Percentiles rank a stretch among this genome's conserved stretches.
phyloP scores from a whole-genome alignment of 2,329 filamentous ascomycete species.

The Pseudonectria foliicola region DNA sequence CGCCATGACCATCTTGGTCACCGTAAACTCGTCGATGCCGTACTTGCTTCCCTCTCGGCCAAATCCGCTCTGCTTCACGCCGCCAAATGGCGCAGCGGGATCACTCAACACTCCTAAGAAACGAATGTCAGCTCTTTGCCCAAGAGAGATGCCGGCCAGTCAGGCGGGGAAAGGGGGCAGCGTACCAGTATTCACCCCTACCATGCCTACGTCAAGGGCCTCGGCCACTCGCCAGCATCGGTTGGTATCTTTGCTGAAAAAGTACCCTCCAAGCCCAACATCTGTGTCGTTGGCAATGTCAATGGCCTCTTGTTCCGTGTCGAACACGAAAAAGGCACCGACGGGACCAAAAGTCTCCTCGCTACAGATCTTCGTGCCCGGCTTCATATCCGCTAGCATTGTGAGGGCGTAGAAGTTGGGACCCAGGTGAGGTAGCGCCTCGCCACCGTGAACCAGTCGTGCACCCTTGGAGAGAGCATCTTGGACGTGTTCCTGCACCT shows the following conservation, averaged over 20 bases:
- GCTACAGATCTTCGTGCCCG: conserved; percentile 56
- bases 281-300: conserved; percentile 57
- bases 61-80: conserved; percentile 71
- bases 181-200: conserved; percentile 26
- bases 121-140: conserved; percentile 9
- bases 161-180: background rate
- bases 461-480: conserved; percentile 57
- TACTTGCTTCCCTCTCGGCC: conserved; percentile 68
- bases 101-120: conserved; percentile 39
- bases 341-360: conserved; percentile 71
- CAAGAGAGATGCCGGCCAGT: conserved; percentile 1
- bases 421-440: conserved; percentile 51
- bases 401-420: conserved; percentile 63
- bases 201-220: conserved; percentile 39
- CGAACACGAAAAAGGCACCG: conserved; percentile 61
- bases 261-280: conserved; percentile 66
- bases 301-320: conserved; percentile 61
- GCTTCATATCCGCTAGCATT: conserved; percentile 59
- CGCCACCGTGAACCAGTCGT: conserved; percentile 51
- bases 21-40: conserved; percentile 63
- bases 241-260: conserved; percentile 46
- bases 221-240: conserved; percentile 36
- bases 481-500: conserved; percentile 55
- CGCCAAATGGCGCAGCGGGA: conserved; percentile 56
- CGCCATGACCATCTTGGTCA: conserved; percentile 51